Conservation (phyloP, 805 yeast species). For the Wickerhamomyces bisporus region DNA sequence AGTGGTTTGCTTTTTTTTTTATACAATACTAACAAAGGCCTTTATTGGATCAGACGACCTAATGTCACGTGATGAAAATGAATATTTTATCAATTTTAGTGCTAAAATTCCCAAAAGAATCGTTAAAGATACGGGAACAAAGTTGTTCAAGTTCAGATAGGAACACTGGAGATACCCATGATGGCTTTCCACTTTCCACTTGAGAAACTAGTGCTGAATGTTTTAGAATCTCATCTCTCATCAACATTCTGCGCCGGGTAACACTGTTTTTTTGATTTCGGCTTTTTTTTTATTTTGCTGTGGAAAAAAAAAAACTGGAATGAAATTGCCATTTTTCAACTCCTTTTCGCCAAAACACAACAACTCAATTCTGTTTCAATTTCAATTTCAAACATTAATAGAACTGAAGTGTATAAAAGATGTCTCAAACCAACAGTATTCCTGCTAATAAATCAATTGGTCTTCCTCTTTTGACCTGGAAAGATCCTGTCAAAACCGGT, state of each 20-base stretch:
- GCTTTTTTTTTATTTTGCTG: too few species aligned
- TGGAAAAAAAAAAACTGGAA: neutral
- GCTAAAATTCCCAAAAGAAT: neutral
- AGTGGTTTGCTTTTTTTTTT: too few species aligned
- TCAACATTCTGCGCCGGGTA: too few species aligned
- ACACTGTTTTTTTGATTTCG: too few species aligned
- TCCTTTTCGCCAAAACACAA: neutral
- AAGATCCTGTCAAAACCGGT: constrained; percentile 70
- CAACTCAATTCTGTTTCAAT: too few species aligned
- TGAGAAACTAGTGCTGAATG: too few species aligned
- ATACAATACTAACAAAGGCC: neutral
- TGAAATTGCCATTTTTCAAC: constrained; percentile 1
- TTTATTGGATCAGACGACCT: neutral
- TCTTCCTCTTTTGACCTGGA: constrained; percentile 59
- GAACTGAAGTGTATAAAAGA: neutral
- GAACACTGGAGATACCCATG: too few species aligned
- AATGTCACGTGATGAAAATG: neutral
- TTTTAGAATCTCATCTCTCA: too few species aligned
- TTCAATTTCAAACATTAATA: neutral
- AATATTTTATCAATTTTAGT: neutral
- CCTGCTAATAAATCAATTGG: constrained; percentile 11
- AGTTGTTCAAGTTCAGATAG: neutral
- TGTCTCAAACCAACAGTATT: neutral
- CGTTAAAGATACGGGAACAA: neutral
- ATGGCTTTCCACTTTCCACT: too few species aligned